These are phyloP conservation scores for Hemileccinum impolitum DNA, from an alignment of 768 basidiomycete genomes.

Conservation along the genomic window DNA sequence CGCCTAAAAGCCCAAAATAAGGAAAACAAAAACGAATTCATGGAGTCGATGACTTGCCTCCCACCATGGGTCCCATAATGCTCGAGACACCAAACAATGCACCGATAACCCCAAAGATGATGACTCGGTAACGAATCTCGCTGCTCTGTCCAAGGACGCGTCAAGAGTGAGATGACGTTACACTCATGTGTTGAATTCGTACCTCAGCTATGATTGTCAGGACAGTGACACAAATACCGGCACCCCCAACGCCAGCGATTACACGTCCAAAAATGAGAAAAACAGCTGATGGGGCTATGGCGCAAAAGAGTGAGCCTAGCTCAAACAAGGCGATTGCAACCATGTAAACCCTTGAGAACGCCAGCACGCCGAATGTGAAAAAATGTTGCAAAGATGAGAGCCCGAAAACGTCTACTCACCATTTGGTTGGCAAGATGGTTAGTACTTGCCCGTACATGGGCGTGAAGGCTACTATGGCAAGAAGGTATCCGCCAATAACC, in stretches of 20 bases:
- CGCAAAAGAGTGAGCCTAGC: conserved; percentile 58
- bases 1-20: conserved; percentile 6
- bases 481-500: conserved; percentile 67
- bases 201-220: conserved; percentile 13
- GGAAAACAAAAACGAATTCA: no score
- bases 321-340: conserved; percentile 8
- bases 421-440: conserved; percentile 10
- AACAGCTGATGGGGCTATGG: conserved; percentile 55
- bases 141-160: background rate
- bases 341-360: conserved; percentile 39
- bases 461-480: conserved; percentile 40
- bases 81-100: conserved; percentile 7
- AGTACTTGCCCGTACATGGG: conserved; percentile 9
- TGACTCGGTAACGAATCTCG: conserved; percentile 6
- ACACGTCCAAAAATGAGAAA: conserved; percentile 66
- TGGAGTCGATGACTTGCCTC: background rate
- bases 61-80: conserved; percentile 11
- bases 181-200: background rate
- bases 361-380: background rate
- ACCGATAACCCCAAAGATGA: conserved; percentile 13
- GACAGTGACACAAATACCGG: conserved; percentile 43
- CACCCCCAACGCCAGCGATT: conserved; percentile 64
- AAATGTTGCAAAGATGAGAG: background rate
- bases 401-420: conserved; percentile 40
- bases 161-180: background rate